These are phyloP conservation scores for Suillus spraguei DNA, from an alignment of 768 basidiomycete species.

Conservation along the genomic window DNA sequence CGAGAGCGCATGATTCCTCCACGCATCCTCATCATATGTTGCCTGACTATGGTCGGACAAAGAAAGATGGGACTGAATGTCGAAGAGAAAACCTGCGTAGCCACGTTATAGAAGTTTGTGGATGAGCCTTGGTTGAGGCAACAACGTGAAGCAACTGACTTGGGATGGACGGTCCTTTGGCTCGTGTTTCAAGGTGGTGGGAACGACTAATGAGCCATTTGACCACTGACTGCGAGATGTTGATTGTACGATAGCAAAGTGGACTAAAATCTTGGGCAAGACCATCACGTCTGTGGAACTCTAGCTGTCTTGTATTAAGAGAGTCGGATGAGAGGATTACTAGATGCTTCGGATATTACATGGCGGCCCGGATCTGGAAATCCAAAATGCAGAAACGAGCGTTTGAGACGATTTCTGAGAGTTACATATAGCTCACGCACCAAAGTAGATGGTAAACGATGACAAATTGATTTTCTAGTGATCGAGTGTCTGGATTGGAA, in stretches of 20 bases:
- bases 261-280: background rate
- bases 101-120: background rate
- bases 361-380: no score
- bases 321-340: no score
- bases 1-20: conserved; percentile 31
- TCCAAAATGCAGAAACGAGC: no score
- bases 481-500: no score
- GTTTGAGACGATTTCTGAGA: no score
- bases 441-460: no score
- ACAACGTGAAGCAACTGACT: conserved; percentile 18
- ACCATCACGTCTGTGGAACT: background rate
- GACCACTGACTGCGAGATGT: background rate
- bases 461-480: no score
- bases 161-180: conserved; percentile 26
- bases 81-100: conserved; percentile 28
- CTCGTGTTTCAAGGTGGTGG: conserved; percentile 25
- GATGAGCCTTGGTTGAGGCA: background rate
- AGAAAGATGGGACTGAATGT: conserved; percentile 29
- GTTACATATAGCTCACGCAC: no score
- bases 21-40: conserved; percentile 7
- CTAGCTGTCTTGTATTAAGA: no score
- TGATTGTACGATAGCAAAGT: conserved; percentile 2
- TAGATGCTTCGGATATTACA: no score
- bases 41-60: background rate
- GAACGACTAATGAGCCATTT: background rate